phyloP scores from a whole-genome alignment of 192 early-diverging fungal species.

The Gonapodya sp. region DNA sequence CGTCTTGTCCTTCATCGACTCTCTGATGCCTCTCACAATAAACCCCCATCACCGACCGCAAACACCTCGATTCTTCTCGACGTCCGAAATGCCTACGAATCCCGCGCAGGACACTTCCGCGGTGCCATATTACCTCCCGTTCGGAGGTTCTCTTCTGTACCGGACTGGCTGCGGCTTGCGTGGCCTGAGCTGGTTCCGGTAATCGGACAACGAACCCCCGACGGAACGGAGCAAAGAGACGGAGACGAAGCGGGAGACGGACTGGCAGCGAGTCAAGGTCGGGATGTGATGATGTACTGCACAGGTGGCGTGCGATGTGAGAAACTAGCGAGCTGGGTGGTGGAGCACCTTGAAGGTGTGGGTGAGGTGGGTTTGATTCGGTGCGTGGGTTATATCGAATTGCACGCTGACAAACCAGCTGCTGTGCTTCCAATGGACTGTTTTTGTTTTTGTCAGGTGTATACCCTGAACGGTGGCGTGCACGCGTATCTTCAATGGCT shows the following conservation, averaged over 20 bases:
- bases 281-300: conserved; percentile 58
- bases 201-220: not conserved
- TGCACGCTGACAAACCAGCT: too few species aligned
- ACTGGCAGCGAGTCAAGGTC: conserved; percentile 24
- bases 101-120: conserved; percentile 47
- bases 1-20: conserved; percentile 17
- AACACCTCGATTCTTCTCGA: conserved; percentile 41
- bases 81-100: conserved; percentile 61
- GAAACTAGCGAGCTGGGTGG: conserved; percentile 48
- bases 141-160: conserved; percentile 52
- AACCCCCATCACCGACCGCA: too few species aligned
- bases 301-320: conserved; percentile 51
- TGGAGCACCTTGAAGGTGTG: conserved; percentile 17
- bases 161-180: conserved; percentile 41
- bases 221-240: too few species aligned
- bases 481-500: conserved; percentile 64
- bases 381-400: too few species aligned
- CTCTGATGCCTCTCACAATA: not conserved
- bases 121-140: conserved; percentile 49
- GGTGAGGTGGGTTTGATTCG: not conserved
- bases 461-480: conserved; percentile 61
- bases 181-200: not conserved
- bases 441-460: conserved; percentile 20
- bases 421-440: too few species aligned
- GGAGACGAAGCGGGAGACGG: too few species aligned